phyloP scores from a whole-genome alignment of 352 stramenopile genomes.

The Thalassiosira mediterranea region DNA sequence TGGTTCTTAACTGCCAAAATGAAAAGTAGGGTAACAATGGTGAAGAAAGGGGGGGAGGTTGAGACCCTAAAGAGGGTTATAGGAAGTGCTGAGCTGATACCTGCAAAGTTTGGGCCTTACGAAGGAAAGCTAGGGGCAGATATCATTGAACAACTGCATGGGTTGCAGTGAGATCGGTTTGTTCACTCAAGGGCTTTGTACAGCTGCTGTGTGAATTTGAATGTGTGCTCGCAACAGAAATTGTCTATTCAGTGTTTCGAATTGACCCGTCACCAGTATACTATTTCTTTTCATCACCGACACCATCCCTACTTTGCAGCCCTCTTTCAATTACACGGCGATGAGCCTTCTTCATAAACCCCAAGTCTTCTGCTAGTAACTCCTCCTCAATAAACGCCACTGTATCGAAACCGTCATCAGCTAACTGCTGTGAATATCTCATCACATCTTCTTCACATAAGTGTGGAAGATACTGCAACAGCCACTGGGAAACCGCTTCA shows the following conservation, averaged over 20 bases:
- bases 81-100: slow-evolving; percentile 36
- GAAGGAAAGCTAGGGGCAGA: slow-evolving; percentile 32
- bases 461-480: slow-evolving; percentile 39
- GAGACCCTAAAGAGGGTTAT: slow-evolving; percentile 34
- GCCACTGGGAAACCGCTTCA: slow-evolving; percentile 24
- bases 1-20: slow-evolving; percentile 56
- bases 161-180: neutral
- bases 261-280: neutral
- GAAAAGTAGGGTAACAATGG: slow-evolving; percentile 53
- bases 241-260: neutral
- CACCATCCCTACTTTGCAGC: slow-evolving; percentile 5
- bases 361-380: slow-evolving; percentile 48
- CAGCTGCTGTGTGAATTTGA: no score
- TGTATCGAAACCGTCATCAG: slow-evolving; percentile 58
- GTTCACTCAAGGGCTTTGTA: no score
- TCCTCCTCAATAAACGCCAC: slow-evolving; percentile 46
- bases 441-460: slow-evolving; percentile 44
- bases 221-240: neutral
- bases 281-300: neutral
- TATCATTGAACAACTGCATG: slow-evolving; percentile 31
- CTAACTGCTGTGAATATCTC: slow-evolving; percentile 32
- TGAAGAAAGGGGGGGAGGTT: slow-evolving; percentile 40
- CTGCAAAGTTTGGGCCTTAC: slow-evolving; percentile 25
- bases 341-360: slow-evolving; percentile 60
- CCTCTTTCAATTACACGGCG: slow-evolving; percentile 34